A percentile compares a stretch with the other conserved stretches of the same genome.
These are phyloP conservation scores for Nicotiana benthamiana DNA, from an alignment of 257 asterid species.

Conservation along the genomic window DNA sequence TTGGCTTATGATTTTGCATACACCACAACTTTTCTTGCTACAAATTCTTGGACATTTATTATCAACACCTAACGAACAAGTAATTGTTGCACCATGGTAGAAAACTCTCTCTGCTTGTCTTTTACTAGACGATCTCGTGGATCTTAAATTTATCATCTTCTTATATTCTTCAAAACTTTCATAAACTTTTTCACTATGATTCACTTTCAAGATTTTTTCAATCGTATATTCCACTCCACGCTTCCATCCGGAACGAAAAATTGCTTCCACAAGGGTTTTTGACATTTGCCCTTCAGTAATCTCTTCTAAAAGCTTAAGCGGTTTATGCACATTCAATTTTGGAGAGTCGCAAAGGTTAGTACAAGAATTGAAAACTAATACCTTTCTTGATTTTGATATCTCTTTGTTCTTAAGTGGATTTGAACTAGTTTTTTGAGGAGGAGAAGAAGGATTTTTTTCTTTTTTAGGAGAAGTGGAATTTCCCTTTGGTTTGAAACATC, in stretches of 20 bases:
- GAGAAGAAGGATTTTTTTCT: not conserved
- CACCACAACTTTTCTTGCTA: slow-evolving; percentile 3
- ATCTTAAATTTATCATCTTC: not conserved
- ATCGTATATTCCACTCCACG: not conserved
- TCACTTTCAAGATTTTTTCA: slow-evolving; percentile 11
- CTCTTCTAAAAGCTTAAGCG: not conserved
- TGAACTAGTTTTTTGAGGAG: no score
- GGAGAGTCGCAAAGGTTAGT: not conserved
- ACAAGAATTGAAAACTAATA: not conserved
- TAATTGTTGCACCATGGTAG: not conserved
- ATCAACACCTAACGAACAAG: slow-evolving; percentile 2
- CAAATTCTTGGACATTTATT: not conserved
- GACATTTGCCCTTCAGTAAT: not conserved
- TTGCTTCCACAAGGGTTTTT: not conserved
- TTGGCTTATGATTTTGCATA: not conserved
- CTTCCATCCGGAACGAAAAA: slow-evolving; percentile 8
- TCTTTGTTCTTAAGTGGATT: not conserved
- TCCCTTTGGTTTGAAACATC: slow-evolving; percentile 11
- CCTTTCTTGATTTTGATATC: not conserved
- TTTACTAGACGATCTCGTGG: not conserved
- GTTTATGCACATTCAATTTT: not conserved
- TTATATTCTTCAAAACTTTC: not conserved
- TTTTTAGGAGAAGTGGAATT: slow-evolving; percentile 11
- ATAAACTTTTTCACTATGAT: not conserved
- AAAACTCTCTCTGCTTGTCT: not conserved